These are phyloP conservation scores for Cymbopogon flexuosus DNA, from an alignment of 202 grass and related monocot species.

Conservation along the genomic window DNA sequence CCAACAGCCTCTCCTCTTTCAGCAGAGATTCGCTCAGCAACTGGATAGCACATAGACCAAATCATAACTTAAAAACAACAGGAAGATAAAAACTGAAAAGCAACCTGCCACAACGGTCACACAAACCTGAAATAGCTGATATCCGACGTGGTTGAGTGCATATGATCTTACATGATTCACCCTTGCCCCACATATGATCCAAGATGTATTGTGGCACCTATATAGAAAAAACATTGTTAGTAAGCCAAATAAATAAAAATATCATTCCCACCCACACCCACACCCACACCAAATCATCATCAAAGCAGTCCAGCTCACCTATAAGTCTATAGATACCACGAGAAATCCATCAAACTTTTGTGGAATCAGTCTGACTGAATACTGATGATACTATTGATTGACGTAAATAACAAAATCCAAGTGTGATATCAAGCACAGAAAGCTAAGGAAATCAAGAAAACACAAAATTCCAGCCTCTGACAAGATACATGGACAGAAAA, in stretches of 20 bases:
- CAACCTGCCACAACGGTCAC: conserved; percentile 1
- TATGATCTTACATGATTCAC: conserved; percentile 80
- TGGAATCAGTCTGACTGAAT: conserved; percentile 8
- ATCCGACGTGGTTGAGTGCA: conserved; percentile 95
- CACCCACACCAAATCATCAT: neutral
- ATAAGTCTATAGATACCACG: neutral
- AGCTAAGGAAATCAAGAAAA: neutral
- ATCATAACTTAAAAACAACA: conserved; percentile 8
- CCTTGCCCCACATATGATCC: conserved; percentile 88
- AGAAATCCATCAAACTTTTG: neutral
- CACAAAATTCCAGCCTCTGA: neutral
- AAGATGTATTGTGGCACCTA: conserved; percentile 99
- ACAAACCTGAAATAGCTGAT: conserved; percentile 91
- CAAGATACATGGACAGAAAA: conserved; percentile 8
- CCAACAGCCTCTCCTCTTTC: conserved; percentile 93
- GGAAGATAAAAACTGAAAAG: conserved; percentile 23
- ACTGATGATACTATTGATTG: neutral
- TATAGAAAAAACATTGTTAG: conserved; percentile 24
- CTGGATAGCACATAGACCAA: conserved; percentile 38
- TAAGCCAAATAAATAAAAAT: conserved; percentile 23
- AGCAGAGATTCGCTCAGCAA: conserved; percentile 89
- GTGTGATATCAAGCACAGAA: conserved; percentile 1
- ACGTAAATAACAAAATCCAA: neutral
- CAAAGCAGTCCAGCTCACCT: conserved; percentile 25
- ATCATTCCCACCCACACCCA: neutral